Conservation (phyloP, 2,329 filamentous ascomycete genomes). For the Tolypocladium inflatum region DNA sequence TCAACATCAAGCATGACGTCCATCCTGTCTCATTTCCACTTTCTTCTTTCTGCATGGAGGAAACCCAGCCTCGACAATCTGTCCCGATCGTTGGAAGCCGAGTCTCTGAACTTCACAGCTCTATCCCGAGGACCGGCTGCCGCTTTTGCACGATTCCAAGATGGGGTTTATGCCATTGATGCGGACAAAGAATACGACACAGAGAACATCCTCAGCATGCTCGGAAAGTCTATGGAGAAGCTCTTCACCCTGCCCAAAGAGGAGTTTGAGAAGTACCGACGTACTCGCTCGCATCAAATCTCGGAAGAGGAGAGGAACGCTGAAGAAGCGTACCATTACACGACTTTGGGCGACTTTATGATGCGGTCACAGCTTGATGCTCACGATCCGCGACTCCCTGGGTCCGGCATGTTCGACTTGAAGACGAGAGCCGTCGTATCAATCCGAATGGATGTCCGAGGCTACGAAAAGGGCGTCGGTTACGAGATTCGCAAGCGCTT, state of each 20-base stretch:
- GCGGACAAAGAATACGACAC: conserved; percentile 86
- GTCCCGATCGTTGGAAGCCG: conserved; percentile 55
- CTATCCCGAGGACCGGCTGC: conserved; percentile 66
- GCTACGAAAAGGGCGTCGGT: conserved; percentile 65
- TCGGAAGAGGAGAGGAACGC: conserved; percentile 61
- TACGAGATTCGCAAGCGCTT: conserved; percentile 75
- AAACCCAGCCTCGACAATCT: conserved; percentile 56
- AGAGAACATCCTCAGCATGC: conserved; percentile 78
- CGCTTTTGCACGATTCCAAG: conserved; percentile 71
- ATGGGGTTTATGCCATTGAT: conserved; percentile 89
- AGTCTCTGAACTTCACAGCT: conserved; percentile 58
- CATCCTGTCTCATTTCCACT: conserved; percentile 85
- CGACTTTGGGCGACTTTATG: conserved; percentile 75
- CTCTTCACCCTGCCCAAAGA: conserved; percentile 74
- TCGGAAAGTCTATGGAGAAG: conserved; percentile 96
- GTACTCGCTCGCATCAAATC: conserved; percentile 56
- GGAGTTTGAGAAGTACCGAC: conserved; percentile 79
- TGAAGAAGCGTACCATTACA: conserved; percentile 80
- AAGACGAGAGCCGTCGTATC: conserved; percentile 90
- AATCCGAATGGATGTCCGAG: conserved; percentile 74
- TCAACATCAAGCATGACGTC: conserved; percentile 96
- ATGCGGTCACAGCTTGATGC: conserved; percentile 95
- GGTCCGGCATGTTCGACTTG: conserved; percentile 88
- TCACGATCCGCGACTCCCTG: conserved; percentile 74
- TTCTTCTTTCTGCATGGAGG: conserved; percentile 77